Evolutionary conservation across 805 yeast species (phyloP).

Genomic region (Myxozyma sirexii): DNA sequence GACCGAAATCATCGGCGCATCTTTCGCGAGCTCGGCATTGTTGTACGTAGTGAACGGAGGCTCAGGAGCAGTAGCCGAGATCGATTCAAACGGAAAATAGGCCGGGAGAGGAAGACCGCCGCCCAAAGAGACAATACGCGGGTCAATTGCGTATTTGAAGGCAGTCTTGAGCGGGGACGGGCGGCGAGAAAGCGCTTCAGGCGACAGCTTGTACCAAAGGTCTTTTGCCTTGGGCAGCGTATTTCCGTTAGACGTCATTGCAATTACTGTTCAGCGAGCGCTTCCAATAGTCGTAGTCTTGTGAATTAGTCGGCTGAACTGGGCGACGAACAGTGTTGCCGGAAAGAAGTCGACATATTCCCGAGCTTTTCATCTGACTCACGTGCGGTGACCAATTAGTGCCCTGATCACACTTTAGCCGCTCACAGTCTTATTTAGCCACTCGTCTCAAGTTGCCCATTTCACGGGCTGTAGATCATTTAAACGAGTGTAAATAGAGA

Average conservation of each 20-base stretch:
- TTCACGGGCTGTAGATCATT: no score
- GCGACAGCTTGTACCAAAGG: conserved; percentile 71
- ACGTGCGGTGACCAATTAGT: not conserved
- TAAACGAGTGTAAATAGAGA: no score
- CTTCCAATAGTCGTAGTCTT: no score
- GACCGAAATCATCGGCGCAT: conserved; percentile 39
- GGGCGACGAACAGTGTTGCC: no score
- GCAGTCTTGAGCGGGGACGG: conserved; percentile 84
- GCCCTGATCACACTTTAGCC: not conserved
- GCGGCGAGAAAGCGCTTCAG: conserved; percentile 73
- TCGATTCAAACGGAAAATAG: conserved; percentile 86
- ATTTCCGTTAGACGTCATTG: conserved; percentile 2
- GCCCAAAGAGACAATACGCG: conserved; percentile 83
- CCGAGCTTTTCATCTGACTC: no score
- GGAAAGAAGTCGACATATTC: no score
- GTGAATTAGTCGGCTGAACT: no score
- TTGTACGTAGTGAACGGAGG: conserved; percentile 82
- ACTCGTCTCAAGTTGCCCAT: no score
- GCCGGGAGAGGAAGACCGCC: conserved; percentile 94
- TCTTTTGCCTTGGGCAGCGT: conserved; percentile 59
- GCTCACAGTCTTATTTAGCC: not conserved
- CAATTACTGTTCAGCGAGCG: no score
- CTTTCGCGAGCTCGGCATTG: conserved; percentile 33
- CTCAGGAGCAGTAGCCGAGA: conserved; percentile 67
- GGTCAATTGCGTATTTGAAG: conserved; percentile 72